Conservation (phyloP, 306 rosid species). For the Castanea sativa region DNA sequence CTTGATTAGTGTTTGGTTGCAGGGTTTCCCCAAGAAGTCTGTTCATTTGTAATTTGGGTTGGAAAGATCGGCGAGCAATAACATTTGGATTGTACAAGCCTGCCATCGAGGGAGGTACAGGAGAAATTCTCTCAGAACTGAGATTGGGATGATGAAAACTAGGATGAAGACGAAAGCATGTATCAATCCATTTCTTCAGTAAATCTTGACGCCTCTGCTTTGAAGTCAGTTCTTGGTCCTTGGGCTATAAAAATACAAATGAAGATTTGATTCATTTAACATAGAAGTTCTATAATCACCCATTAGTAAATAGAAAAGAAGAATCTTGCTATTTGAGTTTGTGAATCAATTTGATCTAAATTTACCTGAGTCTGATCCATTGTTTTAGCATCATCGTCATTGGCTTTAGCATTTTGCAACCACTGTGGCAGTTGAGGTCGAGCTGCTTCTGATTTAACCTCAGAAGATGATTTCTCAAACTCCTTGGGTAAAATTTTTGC, state of each 20-base stretch:
- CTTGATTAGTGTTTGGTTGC: conserved; percentile 51
- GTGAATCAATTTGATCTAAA: conserved; percentile 14
- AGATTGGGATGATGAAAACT: conserved; percentile 64
- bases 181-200: conserved; percentile 79
- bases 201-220: conserved; percentile 65
- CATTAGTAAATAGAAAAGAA: not conserved
- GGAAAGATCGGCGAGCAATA: conserved; percentile 51
- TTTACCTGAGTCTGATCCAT: conserved; percentile 56
- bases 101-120: conserved; percentile 53
- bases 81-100: conserved; percentile 53
- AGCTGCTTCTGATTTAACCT: conserved; percentile 46
- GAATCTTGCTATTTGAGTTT: not conserved
- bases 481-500: conserved; percentile 53
- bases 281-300: not conserved
- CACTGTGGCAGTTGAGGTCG: conserved; percentile 70
- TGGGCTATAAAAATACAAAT: conserved; percentile 35
- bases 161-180: conserved; percentile 71
- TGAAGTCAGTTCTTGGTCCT: conserved; percentile 41
- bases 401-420: conserved; percentile 76
- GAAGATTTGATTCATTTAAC: conserved; percentile 5
- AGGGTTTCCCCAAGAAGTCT: conserved; percentile 58
- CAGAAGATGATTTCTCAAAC: conserved; percentile 53
- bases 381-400: conserved; percentile 38
- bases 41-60: conserved; percentile 57
- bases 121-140: conserved; percentile 50